These are phyloP conservation scores for Edaphochlamys debaryana DNA, from an alignment of 139 green algal species.

Conservation along the genomic window DNA sequence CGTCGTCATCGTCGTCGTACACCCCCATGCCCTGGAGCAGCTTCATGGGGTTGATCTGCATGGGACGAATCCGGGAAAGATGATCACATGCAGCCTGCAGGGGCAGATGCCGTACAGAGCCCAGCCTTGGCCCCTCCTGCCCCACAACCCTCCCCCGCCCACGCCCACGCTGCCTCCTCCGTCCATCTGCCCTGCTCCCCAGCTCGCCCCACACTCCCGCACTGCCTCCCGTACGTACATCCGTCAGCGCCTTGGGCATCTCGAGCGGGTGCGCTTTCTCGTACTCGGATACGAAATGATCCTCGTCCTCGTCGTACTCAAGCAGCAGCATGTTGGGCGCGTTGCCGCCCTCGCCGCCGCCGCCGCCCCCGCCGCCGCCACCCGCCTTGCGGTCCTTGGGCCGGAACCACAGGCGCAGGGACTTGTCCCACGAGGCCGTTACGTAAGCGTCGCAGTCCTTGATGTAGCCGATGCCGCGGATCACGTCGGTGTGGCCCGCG, in stretches of 20 bases:
- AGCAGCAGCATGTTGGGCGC: slow-evolving; percentile 41
- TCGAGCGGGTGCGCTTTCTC: slow-evolving; percentile 69
- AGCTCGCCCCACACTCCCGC: not conserved
- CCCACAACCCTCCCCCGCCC: no score
- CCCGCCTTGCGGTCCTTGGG: slow-evolving; percentile 29
- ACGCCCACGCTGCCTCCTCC: no score
- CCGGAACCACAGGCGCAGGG: slow-evolving; percentile 56
- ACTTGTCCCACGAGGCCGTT: slow-evolving; percentile 63
- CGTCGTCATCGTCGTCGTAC: slow-evolving; percentile 56
- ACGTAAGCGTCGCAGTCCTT: slow-evolving; percentile 62
- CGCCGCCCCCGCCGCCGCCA: not conserved
- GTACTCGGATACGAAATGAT: slow-evolving; percentile 62
- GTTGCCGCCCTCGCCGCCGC: slow-evolving; percentile 5
- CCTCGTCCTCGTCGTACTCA: slow-evolving; percentile 56
- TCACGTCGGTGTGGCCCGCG: slow-evolving; percentile 68
- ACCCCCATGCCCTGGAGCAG: slow-evolving; percentile 61
- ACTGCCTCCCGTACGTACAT: slow-evolving; percentile 31
- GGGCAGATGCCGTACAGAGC: no score
- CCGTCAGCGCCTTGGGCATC: slow-evolving; percentile 56
- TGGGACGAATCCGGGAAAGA: not conserved
- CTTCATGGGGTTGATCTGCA: slow-evolving; percentile 51
- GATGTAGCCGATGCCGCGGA: slow-evolving; percentile 68
- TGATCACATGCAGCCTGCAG: no score
- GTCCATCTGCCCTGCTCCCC: no score
- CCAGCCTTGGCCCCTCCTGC: no score